phyloP scores from a whole-genome alignment of 106 monocot genomes.

The Gastrodia elata region DNA sequence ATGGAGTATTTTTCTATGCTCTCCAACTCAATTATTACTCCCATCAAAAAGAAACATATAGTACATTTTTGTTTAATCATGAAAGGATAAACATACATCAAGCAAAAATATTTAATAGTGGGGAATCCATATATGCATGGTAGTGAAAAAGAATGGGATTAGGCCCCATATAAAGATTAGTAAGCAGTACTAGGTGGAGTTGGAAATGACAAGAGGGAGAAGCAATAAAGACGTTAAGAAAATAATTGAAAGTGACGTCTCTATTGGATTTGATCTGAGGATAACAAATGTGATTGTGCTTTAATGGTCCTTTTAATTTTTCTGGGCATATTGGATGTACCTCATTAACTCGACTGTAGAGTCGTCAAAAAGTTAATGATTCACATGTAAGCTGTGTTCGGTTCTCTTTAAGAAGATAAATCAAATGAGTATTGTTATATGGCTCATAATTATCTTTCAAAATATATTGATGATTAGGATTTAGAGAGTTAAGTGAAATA shows the following conservation, averaged over 20 bases:
- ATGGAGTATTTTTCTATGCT: background rate
- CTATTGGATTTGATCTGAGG: background rate
- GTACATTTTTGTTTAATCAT: conserved; percentile 11
- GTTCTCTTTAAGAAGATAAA: too few relatives aligned
- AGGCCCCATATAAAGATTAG: background rate
- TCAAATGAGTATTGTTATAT: too few relatives aligned
- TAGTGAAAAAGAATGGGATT: background rate
- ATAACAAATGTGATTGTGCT: background rate
- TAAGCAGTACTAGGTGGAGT: background rate
- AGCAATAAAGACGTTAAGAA: background rate
- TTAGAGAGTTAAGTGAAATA: too few relatives aligned
- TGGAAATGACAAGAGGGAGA: background rate
- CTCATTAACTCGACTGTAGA: too few relatives aligned
- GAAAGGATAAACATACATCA: background rate
- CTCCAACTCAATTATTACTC: conserved; percentile 17
- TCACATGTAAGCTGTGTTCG: too few relatives aligned
- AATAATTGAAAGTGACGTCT: background rate
- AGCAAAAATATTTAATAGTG: background rate
- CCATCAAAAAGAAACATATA: conserved; percentile 13
- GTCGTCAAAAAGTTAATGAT: too few relatives aligned
- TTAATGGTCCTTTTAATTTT: background rate
- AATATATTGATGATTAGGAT: too few relatives aligned
- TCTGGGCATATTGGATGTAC: background rate
- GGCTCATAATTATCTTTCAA: too few relatives aligned
- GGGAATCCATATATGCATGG: background rate